Evolutionary conservation across 306 rosid genomes (phyloP).

Genomic region (Vicia faba): DNA sequence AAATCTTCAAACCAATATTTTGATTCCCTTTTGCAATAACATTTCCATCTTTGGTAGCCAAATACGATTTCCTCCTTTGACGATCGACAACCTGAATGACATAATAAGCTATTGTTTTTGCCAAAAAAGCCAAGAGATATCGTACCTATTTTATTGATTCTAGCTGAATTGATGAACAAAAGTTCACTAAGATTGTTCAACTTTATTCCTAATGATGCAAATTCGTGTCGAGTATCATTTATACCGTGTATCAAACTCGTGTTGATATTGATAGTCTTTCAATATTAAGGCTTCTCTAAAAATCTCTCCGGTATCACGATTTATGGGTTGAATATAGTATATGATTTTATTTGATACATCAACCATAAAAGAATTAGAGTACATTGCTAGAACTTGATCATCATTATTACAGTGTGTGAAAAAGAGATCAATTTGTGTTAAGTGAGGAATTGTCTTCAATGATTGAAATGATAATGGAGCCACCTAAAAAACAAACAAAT

Average conservation of each 20-base stretch:
- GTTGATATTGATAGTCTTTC: conserved; percentile 27
- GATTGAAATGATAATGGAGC: conserved; percentile 58
- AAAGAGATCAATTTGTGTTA: conserved; percentile 52
- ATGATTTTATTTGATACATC: conserved; percentile 3
- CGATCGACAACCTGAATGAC: conserved; percentile 26
- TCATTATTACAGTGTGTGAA: conserved; percentile 49
- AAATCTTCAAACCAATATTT: conserved; percentile 36
- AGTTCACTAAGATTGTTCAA: conserved; percentile 39
- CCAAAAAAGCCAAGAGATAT: conserved; percentile 54
- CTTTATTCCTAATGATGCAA: conserved; percentile 43
- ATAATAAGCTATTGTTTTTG: conserved; percentile 24
- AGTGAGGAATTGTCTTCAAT: conserved; percentile 46
- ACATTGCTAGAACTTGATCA: conserved; percentile 48
- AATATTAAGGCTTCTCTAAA: conserved; percentile 39
- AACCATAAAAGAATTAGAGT: conserved; percentile 48
- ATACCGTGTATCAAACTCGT: conserved; percentile 39
- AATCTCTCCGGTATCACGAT: conserved; percentile 45
- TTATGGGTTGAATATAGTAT: conserved; percentile 45
- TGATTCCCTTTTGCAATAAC: conserved; percentile 44
- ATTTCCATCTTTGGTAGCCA: conserved; percentile 52
- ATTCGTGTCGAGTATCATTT: conserved; percentile 33
- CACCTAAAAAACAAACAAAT: conserved; percentile 39
- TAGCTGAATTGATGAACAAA: conserved; percentile 46
- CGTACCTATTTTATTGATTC: conserved; percentile 39
- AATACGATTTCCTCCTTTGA: conserved; percentile 40